Conservation (phyloP, 768 basidiomycete genomes). For the Xanthoconium stramineum region DNA sequence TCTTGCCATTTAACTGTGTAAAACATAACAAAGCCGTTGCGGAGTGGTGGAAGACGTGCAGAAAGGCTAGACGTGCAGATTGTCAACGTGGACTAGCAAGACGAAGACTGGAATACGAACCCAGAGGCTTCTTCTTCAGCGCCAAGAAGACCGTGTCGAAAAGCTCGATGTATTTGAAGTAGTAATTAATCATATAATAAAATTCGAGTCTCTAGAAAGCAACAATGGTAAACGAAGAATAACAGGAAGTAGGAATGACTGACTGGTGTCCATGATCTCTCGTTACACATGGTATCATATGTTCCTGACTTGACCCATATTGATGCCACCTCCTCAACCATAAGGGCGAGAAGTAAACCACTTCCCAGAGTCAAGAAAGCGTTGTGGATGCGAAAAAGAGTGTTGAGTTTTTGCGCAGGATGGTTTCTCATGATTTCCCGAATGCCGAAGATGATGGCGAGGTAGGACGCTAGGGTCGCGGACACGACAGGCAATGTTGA, state of each 20-base stretch:
- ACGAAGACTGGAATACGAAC: conserved; percentile 42
- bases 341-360: conserved; percentile 77
- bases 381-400: conserved; percentile 89
- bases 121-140: conserved; percentile 96
- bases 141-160: conserved; percentile 96
- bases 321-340: conserved; percentile 89
- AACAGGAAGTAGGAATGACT: conserved; percentile 31
- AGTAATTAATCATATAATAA: conserved; percentile 99
- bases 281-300: conserved; percentile 76
- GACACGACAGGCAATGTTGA: conserved; percentile 65
- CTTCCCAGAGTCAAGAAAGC: conserved; percentile 83
- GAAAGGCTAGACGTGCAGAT: conserved; percentile 60
- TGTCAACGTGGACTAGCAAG: conserved; percentile 2
- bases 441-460: conserved; percentile 83
- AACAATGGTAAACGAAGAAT: not conserved
- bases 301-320: conserved; percentile 67
- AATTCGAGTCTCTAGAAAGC: conserved; percentile 75
- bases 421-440: conserved; percentile 81
- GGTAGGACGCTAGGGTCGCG: conserved; percentile 71
- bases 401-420: conserved; percentile 70
- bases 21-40: conserved; percentile 95
- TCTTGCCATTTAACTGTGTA: conserved; percentile 90
- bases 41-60: conserved; percentile 99
- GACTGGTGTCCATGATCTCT: conserved; percentile 83
- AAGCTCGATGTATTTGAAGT: conserved; percentile 96